phyloP scores from a whole-genome alignment of 176 grass and related monocot species.

The Guadua angustifolia region DNA sequence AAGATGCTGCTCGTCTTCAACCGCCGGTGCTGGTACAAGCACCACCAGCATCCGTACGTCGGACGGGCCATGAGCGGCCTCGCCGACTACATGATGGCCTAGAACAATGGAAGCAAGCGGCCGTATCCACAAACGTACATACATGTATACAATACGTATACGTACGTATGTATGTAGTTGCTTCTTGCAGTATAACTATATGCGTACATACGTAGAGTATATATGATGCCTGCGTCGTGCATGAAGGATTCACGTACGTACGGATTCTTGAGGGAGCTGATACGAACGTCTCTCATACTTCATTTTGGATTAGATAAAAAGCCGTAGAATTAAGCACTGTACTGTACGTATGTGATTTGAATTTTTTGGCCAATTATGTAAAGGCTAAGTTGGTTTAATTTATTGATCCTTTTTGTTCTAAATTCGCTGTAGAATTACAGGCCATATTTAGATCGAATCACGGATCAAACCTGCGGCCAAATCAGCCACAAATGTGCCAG shows the following conservation, averaged over 20 bases:
- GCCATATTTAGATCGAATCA: no score
- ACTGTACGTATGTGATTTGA: no score
- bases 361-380: no score
- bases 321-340: not conserved
- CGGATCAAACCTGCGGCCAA: no score
- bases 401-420: no score
- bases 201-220: not conserved
- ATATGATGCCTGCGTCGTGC: not conserved
- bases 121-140: not conserved
- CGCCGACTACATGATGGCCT: constrained; percentile 25
- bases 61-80: not conserved
- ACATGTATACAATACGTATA: not conserved
- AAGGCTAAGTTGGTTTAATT: no score
- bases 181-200: not conserved
- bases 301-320: not conserved
- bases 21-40: constrained; percentile 5
- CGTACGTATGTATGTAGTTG: not conserved
- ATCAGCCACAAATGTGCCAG: no score
- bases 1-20: constrained; percentile 18
- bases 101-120: not conserved
- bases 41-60: not conserved
- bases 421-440: no score
- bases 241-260: not conserved
- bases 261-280: not conserved
- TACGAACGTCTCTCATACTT: not conserved